Evolutionary conservation across 139 green algal species (phyloP), one percentile per base, ranked within the genome.

Genomic region (Pycnococcus provasolii): DNA sequence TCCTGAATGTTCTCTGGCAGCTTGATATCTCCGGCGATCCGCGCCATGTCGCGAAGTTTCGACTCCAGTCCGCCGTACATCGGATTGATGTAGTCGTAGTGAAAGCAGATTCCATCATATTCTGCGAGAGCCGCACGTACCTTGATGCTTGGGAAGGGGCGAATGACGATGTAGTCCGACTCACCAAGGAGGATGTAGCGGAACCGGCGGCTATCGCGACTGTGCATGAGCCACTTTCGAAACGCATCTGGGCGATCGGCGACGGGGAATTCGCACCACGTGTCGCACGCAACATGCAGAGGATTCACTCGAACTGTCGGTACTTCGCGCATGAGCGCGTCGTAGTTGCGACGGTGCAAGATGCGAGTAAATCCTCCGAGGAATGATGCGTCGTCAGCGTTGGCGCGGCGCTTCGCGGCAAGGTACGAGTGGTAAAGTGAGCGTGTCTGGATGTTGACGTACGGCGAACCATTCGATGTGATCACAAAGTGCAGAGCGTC

Each of bases 391-490:
- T 26, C 26, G 26, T 26, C 26, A 26, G 26, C 26, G 26, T 26
- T 26, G 26, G 26, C 26, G 26, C 26, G 26, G 26, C 26, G 26
- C 26, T 26, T 26, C 26, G 26, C 26, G 26, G 26, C 26, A 26
- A 26, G 26, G 71, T 87, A 95, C 0, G 86, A 94, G 2, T 77
- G 80, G 61, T 95, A 88, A 88, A 94, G 94, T 59, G 95, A 88
- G 42, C 87, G 79, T 0, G 73, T 86, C 60, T 96, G 90, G 69
- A 88, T 93, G 71, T 96, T 95, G 8, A 91, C 79, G 64, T 96
- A 96, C 1, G 86, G 80, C 42, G 66, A 84, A 45, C 91, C 90
- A 57, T 91, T 94, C 62, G 69, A 82, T 1, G 91, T 97, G 42
- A 83, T 68, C 0, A 96, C 63, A 0, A 84, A 81, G 67, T 97